Evolutionary conservation across 768 basidiomycete genomes (phyloP), one percentile per base, ranked within the genome.

Genomic region (Neoboletus subvelutipes): DNA sequence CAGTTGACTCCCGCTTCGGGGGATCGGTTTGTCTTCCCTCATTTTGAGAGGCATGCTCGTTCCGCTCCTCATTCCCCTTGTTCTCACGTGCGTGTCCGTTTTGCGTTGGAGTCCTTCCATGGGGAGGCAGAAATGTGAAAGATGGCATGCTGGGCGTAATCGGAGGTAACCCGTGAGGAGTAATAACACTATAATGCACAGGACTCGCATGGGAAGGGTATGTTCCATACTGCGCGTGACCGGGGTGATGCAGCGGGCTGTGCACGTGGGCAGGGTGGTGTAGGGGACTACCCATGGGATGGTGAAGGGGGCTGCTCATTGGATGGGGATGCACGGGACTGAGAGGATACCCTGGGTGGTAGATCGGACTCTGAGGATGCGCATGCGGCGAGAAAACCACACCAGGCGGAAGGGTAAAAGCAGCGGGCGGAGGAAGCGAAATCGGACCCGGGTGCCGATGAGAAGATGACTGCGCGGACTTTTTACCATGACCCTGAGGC

Each of bases 121-220:
- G 80, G 41, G 83, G 83, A 18, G 83, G 79, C 37, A 88, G 78
- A 72, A 97, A 95, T 13, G 85, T 87, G 74, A 97, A 98, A 6
- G 92, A 86, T 1, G 96, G 96, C 95, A 98, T 98, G 58, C 89
- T 90, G 0, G 95, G 94, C n/a, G 95, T 97, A 66, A 97, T 93
- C 2, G 92, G 89, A 15, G 91, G 90, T n/a, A 94, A 75, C 0
- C 90, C 89, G 60, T 86, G 83, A n/a, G 88, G 87, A 11, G 88
- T 91, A 59, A 86, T 77, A 33, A 76, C 70, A 42, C 72, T 64
- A 43, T 72, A 72, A 46, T 72, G 68, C 28, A 65, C 54, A 37
- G 57, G 55, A 43, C 59, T 51, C 26, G 53, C 54, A 37, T 63
- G 66, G 18, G 62, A 63, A 45, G 65, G 61, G 53, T 72, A 68